Conservation (phyloP, 2,329 filamentous ascomycete species). For the Xylaria sp. region DNA sequence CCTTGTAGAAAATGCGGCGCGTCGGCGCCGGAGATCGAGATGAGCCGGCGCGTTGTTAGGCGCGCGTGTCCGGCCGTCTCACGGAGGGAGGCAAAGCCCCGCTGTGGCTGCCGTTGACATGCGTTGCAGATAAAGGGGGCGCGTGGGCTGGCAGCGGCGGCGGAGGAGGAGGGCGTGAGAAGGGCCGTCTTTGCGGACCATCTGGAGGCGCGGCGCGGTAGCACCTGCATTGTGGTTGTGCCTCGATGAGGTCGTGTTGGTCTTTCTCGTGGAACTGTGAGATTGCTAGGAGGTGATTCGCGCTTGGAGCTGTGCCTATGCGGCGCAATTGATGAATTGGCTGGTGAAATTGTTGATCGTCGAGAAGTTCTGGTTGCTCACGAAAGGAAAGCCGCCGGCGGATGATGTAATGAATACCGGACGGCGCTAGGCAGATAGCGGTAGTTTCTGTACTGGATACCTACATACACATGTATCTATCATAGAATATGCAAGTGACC, state of each 20-base stretch:
- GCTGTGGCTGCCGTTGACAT: conserved; percentile 17
- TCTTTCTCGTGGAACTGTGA: neutral
- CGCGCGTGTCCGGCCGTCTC: conserved; percentile 37
- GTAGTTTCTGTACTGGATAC: neutral
- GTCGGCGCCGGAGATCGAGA: conserved; percentile 74
- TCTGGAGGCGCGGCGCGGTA: conserved; percentile 15
- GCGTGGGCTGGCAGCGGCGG: neutral
- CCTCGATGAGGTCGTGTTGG: neutral
- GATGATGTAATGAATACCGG: neutral
- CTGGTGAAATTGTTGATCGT: too few species aligned
- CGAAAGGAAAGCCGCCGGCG: neutral
- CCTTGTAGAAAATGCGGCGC: conserved; percentile 83
- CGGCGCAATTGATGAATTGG: too few species aligned
- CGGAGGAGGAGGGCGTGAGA: conserved; percentile 5
- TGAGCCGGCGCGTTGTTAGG: conserved; percentile 70
- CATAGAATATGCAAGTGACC: neutral
- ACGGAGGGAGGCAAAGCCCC: conserved; percentile 18
- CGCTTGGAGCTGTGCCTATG: neutral
- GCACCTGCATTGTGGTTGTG: conserved; percentile 13
- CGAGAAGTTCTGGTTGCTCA: neutral
- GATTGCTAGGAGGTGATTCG: neutral
- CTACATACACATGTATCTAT: neutral
- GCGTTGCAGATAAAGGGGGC: conserved; percentile 30
- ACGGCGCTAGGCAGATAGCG: neutral
- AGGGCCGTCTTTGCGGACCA: conserved; percentile 3